Evolutionary conservation across 116 monocot genomes (phyloP).

Genomic region (Dioscorea cayenensis): DNA sequence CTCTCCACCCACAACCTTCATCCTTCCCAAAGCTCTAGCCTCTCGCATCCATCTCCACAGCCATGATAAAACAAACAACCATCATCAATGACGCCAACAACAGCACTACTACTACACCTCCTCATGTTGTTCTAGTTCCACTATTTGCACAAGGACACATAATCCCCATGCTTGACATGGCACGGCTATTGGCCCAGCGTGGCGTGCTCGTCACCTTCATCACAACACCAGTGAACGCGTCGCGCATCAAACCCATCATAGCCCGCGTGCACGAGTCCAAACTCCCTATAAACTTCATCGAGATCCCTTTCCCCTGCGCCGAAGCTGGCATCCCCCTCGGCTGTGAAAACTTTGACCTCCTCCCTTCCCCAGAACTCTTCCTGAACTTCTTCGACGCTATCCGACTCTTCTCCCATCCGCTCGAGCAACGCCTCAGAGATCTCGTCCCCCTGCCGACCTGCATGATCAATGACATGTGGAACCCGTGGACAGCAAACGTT

Average conservation of each 20-base stretch:
- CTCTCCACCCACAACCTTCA: too few relatives aligned
- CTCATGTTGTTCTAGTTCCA: slow-evolving; percentile 3
- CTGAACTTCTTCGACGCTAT: slow-evolving; percentile 1
- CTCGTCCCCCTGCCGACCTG: slow-evolving; percentile 6
- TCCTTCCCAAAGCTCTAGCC: too few relatives aligned
- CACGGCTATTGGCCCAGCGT: background rate
- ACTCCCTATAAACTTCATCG: slow-evolving; percentile 8
- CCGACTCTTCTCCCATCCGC: background rate
- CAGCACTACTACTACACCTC: background rate
- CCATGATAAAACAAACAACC: background rate
- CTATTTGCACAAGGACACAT: slow-evolving; percentile 5
- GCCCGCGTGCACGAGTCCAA: background rate
- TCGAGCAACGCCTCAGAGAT: background rate
- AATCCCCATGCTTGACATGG: slow-evolving; percentile 12
- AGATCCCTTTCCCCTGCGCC: slow-evolving; percentile 28
- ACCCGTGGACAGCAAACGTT: slow-evolving; percentile 13
- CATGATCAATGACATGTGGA: slow-evolving; percentile 21
- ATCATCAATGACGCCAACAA: background rate
- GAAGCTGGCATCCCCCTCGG: slow-evolving; percentile 29
- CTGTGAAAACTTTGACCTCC: slow-evolving; percentile 19
- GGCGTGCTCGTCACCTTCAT: background rate
- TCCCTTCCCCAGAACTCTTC: background rate
- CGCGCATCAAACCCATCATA: background rate
- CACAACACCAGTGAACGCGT: slow-evolving; percentile 6
- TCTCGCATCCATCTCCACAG: too few relatives aligned